Evolutionary conservation across 352 stramenopile species (phyloP).

Genomic region (Albugo laibachii): DNA sequence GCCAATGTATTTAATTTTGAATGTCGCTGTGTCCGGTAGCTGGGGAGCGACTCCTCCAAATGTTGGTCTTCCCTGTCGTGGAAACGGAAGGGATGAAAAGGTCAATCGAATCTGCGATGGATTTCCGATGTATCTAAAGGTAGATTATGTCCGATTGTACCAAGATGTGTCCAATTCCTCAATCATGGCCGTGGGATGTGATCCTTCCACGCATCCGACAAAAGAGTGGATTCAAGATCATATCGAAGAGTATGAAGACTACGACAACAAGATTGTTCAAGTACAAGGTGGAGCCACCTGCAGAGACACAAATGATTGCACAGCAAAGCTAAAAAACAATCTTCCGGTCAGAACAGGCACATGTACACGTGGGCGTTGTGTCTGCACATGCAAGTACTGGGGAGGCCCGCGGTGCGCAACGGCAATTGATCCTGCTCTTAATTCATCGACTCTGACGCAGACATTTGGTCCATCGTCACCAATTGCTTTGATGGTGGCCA

Average conservation of each 20-base stretch:
- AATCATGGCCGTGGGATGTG: conserved; percentile 17
- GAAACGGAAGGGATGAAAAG: conserved; percentile 1
- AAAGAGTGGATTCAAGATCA: conserved; percentile 56
- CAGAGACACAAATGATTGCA: conserved; percentile 26
- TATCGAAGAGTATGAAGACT: conserved; percentile 50
- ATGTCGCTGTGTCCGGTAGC: conserved; percentile 45
- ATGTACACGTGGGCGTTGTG: conserved; percentile 15
- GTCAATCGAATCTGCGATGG: conserved; percentile 5
- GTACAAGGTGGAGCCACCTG: conserved; percentile 52
- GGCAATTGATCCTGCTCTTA: neutral
- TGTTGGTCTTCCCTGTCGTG: conserved; percentile 4
- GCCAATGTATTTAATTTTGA: conserved; percentile 69
- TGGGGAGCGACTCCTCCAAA: conserved; percentile 23
- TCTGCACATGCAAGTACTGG: conserved; percentile 38
- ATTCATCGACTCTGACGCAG: too few relatives aligned
- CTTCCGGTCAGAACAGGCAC: too few relatives aligned
- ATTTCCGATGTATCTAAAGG: conserved; percentile 9
- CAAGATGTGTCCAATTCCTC: conserved; percentile 9
- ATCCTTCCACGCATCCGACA: conserved; percentile 28
- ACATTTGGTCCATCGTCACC: too few relatives aligned
- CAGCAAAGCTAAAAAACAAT: neutral
- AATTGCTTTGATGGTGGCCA: too few relatives aligned
- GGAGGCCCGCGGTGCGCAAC: conserved; percentile 40
- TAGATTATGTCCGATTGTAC: conserved; percentile 9
- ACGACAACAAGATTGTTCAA: conserved; percentile 27